Conservation (phyloP, 148 eudicot genomes). For the Vaccinium corymbosum region DNA sequence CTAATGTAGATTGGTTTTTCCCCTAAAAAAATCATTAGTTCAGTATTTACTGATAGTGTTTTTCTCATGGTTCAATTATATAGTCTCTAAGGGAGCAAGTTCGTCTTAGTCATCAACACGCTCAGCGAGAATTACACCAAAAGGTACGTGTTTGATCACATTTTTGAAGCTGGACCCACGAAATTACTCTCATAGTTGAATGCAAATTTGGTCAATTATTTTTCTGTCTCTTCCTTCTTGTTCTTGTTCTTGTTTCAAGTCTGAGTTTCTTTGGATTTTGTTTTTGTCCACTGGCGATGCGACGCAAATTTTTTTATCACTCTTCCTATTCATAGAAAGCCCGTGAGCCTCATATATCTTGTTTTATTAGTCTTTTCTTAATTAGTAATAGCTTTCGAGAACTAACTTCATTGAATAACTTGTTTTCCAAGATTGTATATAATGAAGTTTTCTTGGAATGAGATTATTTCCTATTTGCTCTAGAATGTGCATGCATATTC, state of each 20-base stretch:
- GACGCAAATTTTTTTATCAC: background rate
- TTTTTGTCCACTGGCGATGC: background rate
- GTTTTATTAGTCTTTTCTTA: background rate
- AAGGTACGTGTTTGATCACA: slow-evolving; percentile 42
- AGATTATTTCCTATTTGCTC: background rate
- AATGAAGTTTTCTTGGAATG: background rate
- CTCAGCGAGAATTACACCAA: slow-evolving; percentile 65
- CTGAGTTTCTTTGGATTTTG: background rate
- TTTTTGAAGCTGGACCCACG: background rate
- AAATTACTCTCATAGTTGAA: background rate
- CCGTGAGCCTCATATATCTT: background rate
- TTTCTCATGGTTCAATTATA: slow-evolving; percentile 18
- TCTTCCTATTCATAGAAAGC: background rate
- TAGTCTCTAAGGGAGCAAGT: slow-evolving; percentile 65
- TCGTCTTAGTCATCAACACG: slow-evolving; percentile 69
- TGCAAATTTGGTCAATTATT: too few relatives aligned
- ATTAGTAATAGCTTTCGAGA: background rate
- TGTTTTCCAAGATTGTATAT: too few relatives aligned
- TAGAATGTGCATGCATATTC: background rate
- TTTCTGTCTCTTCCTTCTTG: background rate
- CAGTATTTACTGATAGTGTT: background rate
- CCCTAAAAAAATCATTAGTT: background rate
- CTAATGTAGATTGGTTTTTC: background rate
- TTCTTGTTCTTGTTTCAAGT: background rate
- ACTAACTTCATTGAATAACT: background rate